Base-by-base conservation (phyloP, 352 stramenopile genomes). In the Phytophthora idaei region DNA sequence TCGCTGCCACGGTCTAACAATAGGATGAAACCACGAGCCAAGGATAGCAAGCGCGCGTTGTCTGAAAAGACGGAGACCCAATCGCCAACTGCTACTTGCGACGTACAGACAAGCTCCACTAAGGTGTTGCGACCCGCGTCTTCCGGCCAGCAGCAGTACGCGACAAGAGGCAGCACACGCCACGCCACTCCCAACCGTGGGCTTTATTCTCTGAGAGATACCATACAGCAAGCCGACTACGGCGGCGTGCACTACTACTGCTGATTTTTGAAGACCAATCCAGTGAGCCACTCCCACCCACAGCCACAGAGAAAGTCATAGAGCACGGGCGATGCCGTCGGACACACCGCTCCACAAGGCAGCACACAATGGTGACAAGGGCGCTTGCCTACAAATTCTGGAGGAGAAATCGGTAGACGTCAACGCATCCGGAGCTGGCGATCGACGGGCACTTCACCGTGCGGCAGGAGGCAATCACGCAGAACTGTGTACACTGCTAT, bases 311-410 rank as follows among this genome's bases (percentile, higher is more conserved):
- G 5, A 36, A 14, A 41, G 41, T 37, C 14, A 52, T 56, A 41
- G 54, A 64, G 41, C 45, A 28, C 46, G 56, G 61, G 65, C 60
- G 14, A 96, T 97, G 89, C 90, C 90, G 60, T 94, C 89, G 45
- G 90, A 97, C 73, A 96, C 88, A 32, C 85, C 89, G 57, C 81
- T 97, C 12, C 90, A 97, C 75, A 97, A 97, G 72, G 90, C 89
- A 42, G 90, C 90, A 17, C 85, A 97, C 76, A 97, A 97, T 69
- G 90, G 90, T 47, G 90, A 97, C 68, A 94, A 96, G 67, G 85
- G 85, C 41, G 83, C 84, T 31, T 94, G 90, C 64, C 73, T 96
- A 44, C 82, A 95, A 64, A 93, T 96, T 62, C 61, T 96, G 36
- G 89, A 97, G 52, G 88, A 97, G 36, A 93, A 92, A 49, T 90